phyloP scores from a whole-genome alignment of 306 rosid species.

The Mucuna pruriens region DNA sequence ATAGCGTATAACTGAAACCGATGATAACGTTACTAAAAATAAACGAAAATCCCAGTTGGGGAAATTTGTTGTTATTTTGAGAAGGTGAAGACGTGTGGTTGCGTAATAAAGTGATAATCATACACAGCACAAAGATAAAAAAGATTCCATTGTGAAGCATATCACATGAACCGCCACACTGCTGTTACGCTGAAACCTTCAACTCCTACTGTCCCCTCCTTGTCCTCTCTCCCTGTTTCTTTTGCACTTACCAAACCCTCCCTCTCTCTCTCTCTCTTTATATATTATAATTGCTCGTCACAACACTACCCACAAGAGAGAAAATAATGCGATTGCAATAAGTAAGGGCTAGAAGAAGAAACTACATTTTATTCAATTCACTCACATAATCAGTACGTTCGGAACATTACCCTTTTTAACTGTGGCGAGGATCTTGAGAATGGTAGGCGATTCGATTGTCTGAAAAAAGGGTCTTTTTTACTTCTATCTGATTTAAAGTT shows the following conservation, averaged over 20 bases:
- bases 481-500: background rate
- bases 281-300: background rate
- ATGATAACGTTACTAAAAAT: background rate
- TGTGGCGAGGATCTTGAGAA: slow-evolving; percentile 54
- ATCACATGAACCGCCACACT: slow-evolving; percentile 1
- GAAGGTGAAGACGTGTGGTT: background rate
- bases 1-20: background rate
- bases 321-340: background rate
- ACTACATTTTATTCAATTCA: slow-evolving; percentile 9
- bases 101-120: background rate
- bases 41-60: background rate
- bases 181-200: slow-evolving; percentile 2
- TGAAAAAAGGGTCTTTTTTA: background rate
- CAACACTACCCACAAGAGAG: background rate
- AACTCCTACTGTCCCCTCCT: background rate
- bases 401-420: background rate
- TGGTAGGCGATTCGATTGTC: slow-evolving; percentile 41
- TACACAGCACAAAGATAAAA: background rate
- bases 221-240: background rate
- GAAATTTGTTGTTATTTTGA: background rate
- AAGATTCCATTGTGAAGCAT: slow-evolving; percentile 20
- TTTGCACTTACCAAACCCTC: background rate
- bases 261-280: background rate
- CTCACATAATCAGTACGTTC: background rate
- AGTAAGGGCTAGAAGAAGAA: background rate